Evolutionary conservation across 176 grass and related monocot species (phyloP).

Genomic region (Pontederia paniculata): DNA sequence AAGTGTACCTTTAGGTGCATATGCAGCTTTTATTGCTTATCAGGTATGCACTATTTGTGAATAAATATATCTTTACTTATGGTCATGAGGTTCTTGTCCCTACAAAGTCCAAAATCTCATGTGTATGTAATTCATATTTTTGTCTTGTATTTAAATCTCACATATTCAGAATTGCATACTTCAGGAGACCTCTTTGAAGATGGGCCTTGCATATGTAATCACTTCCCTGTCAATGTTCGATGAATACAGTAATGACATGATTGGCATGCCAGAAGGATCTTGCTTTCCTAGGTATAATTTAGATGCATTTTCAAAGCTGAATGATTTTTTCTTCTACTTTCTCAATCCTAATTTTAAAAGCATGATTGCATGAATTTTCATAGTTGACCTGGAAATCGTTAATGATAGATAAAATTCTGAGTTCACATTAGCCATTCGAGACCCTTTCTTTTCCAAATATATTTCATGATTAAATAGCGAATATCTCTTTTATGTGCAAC

Average conservation of each 20-base stretch:
- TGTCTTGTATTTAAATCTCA: too few species aligned
- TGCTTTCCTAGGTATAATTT: slow-evolving; percentile 63
- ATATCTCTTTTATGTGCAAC: too few species aligned
- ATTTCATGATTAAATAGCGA: too few species aligned
- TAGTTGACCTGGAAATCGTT: neutral
- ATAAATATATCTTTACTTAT: neutral
- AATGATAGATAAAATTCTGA: too few species aligned
- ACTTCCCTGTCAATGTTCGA: slow-evolving; percentile 87
- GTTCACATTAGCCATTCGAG: too few species aligned
- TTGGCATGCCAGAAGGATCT: slow-evolving; percentile 90
- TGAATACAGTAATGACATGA: slow-evolving; percentile 91
- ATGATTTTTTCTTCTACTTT: neutral
- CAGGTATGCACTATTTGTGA: slow-evolving; percentile 33
- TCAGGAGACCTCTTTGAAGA: slow-evolving; percentile 63
- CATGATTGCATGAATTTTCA: slow-evolving; percentile 3
- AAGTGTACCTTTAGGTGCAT: slow-evolving; percentile 78
- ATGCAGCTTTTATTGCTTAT: slow-evolving; percentile 75
- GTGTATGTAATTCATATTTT: neutral
- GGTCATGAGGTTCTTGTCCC: neutral
- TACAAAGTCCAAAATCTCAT: neutral
- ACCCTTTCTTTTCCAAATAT: too few species aligned
- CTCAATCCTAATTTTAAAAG: neutral
- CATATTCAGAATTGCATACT: slow-evolving; percentile 7
- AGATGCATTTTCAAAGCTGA: neutral
- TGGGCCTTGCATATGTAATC: slow-evolving; percentile 64